A percentile compares a stretch with the other conserved stretches of the same genome.
Evolutionary conservation across 176 grass and related monocot genomes (phyloP).

Genomic region (Pontederia paniculata): DNA sequence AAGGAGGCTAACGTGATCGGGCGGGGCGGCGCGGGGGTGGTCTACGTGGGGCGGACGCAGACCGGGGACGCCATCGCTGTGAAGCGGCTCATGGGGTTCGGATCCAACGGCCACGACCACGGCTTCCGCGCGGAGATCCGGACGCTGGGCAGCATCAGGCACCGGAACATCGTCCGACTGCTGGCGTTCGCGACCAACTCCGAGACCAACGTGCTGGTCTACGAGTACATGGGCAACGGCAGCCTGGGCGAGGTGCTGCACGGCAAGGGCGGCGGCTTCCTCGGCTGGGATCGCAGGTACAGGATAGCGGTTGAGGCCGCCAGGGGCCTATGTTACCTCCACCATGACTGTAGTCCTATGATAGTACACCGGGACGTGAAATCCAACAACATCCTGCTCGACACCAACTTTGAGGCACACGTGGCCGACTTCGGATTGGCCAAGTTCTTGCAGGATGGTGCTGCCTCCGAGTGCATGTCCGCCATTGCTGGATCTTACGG

Average conservation of each 20-base stretch:
- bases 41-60: conserved; percentile 41
- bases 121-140: conserved; percentile 82
- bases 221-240: conserved; percentile 92
- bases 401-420: conserved; percentile 58
- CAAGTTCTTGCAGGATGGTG: conserved; percentile 58
- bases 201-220: conserved; percentile 56
- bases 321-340: conserved; percentile 81
- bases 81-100: conserved; percentile 42
- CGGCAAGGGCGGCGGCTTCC: conserved; percentile 52
- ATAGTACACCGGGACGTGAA: conserved; percentile 98
- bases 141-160: conserved; percentile 77
- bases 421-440: conserved; percentile 95
- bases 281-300: conserved; percentile 57
- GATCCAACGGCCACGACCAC: conserved; percentile 35
- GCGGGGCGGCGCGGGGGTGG: conserved; percentile 70
- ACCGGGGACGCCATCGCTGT: conserved; percentile 56
- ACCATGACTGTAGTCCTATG: conserved; percentile 82
- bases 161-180: conserved; percentile 90
- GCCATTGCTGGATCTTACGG: conserved; percentile 95
- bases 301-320: conserved; percentile 73
- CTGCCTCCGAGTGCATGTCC: conserved; percentile 73
- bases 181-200: conserved; percentile 56
- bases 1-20: conserved; percentile 91
- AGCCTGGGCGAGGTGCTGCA: conserved; percentile 70
- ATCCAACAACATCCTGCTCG: conserved; percentile 91